Evolutionary conservation across 169 alveolate species (phyloP).

Genomic region (Blepharisma undulans): DNA sequence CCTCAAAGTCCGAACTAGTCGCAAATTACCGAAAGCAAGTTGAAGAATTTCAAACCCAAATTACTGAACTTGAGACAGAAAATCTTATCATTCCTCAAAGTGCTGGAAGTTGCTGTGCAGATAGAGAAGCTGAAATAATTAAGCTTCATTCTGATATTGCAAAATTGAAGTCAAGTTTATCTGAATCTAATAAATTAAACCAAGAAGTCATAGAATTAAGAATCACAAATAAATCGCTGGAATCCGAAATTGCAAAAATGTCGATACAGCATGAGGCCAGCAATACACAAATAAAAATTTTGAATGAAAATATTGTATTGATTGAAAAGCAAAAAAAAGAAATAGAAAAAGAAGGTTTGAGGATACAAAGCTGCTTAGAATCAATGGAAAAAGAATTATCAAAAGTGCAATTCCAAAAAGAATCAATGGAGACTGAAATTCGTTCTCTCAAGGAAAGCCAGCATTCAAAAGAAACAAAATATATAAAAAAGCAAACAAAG

Average conservation of each 20-base stretch:
- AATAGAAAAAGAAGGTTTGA: background rate
- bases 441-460: background rate
- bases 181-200: background rate
- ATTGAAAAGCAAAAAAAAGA: background rate
- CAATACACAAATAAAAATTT: background rate
- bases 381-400: background rate
- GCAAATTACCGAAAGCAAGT: background rate
- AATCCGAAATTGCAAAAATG: background rate
- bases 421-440: slow-evolving; percentile 8
- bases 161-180: background rate
- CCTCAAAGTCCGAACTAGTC: background rate
- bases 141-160: background rate
- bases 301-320: background rate
- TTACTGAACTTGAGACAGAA: background rate
- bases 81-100: background rate
- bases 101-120: background rate
- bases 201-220: background rate
- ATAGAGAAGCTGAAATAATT: background rate
- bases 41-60: background rate
- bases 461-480: background rate
- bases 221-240: background rate
- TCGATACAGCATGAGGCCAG: background rate
- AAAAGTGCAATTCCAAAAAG: background rate
- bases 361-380: background rate
- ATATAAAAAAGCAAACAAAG: background rate